Base-by-base conservation (phyloP, 2,329 filamentous ascomycete species). In the Cladosporium sp. region DNA sequence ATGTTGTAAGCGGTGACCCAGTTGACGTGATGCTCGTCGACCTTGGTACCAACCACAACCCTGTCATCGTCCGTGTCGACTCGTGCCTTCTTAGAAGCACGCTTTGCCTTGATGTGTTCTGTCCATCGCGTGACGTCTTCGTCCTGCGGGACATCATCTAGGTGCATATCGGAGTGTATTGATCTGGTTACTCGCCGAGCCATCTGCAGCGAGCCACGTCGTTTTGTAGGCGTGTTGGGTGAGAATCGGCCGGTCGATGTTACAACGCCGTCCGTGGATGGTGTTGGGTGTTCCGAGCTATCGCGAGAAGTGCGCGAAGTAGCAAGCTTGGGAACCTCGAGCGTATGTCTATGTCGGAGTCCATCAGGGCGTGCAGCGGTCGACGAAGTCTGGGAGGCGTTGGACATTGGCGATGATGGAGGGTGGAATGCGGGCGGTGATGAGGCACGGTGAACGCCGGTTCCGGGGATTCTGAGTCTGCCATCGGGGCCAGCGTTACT, bases 1-100 rank as follows among this genome's bases (percentile, higher is more conserved):
- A 99, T 99, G 71, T 99, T 99, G 76, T 99, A 99, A 53, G 93
- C 93, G 2, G 90, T 96, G 39, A 95, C 90, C 85, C 88, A 99
- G 70, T 97, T 97, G 59, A 89, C 88, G 69, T 99, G 93, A 63
- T 89, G 88, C 74, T 97, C 91, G 67, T 99, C 93, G 47, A 99
- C 93, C 73, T 96, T 97, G 52, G 89, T 99, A 53, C 93, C 93
- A 15, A 99, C 91, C 27, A 97, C 80, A 8, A 99, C 92, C 22
- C 80, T 72, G 62, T 97, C 92, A 54, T 97, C 93, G 58, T 96
- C 90, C 60, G 96, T 86, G 56, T 96, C 91, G 64, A 84, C 86
- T 60, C 85, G 80, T 69, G 83, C 87, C 66, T 88, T 81, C 74
- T 91, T 93, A 68, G 86, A 95, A 7, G 91, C 91, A 56, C 92